Evolutionary conservation across 139 green algal genomes (phyloP).

Genomic region (Chlamydomonas sp.): DNA sequence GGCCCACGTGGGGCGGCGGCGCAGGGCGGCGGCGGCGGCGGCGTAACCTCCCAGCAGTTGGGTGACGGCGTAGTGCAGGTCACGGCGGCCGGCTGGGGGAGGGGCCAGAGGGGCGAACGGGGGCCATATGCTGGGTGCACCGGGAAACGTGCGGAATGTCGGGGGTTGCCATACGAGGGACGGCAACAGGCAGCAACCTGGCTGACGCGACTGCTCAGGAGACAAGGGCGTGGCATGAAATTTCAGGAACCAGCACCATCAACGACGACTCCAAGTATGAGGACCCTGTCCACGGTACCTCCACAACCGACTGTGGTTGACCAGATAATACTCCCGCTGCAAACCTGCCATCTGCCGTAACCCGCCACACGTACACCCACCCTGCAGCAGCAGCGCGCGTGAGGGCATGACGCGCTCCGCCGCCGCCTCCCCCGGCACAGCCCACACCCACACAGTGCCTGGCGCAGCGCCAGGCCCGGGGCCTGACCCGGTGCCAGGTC

Average conservation of each 20-base stretch:
- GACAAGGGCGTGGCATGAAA: too few species aligned
- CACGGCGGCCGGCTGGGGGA: conserved; percentile 4
- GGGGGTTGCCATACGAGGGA: background rate
- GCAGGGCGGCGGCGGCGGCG: background rate
- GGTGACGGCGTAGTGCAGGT: conserved; percentile 25
- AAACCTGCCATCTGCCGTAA: too few species aligned
- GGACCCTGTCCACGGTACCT: too few species aligned
- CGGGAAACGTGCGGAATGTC: background rate
- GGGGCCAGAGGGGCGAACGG: background rate
- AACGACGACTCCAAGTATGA: too few species aligned
- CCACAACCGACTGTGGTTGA: too few species aligned
- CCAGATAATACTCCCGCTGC: too few species aligned
- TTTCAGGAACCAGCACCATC: too few species aligned
- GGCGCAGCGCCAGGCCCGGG: too few species aligned
- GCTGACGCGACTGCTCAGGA: too few species aligned
- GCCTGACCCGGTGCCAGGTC: too few species aligned
- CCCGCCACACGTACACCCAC: background rate
- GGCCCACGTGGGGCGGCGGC: conserved; percentile 13
- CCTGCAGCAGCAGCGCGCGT: background rate
- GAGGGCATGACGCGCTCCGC: conserved; percentile 27
- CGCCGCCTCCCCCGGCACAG: background rate
- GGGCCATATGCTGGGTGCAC: background rate
- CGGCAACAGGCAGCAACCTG: too few species aligned
- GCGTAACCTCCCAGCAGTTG: conserved; percentile 11
- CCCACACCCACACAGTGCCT: too few species aligned